These are phyloP conservation scores for Acanthamoeba culbertsoni DNA, from an alignment of 208 protist species.

Conservation along the genomic window DNA sequence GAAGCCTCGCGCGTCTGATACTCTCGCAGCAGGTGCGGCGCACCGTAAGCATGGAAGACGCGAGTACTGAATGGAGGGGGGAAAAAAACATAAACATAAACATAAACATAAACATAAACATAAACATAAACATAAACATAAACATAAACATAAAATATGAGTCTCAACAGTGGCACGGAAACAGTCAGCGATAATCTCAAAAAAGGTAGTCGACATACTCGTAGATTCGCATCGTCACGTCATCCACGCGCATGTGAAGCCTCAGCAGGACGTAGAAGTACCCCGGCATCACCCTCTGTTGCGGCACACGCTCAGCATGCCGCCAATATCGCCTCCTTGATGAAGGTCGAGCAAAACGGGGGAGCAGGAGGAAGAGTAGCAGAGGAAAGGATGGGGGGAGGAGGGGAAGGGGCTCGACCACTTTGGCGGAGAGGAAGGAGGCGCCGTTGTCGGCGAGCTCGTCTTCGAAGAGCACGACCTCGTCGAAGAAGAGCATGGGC, in stretches of 20 bases:
- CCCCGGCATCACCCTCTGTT: constrained; percentile 42
- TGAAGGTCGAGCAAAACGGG: too few relatives aligned
- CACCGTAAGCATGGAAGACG: neutral
- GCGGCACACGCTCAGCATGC: neutral
- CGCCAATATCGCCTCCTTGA: neutral
- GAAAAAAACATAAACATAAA: neutral
- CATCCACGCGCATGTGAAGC: constrained; percentile 26
- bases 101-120: neutral
- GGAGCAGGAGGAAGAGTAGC: too few relatives aligned
- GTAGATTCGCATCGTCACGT: neutral
- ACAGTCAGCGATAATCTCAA: too few relatives aligned
- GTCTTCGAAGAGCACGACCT: constrained; percentile 46
- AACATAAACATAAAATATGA: too few relatives aligned
- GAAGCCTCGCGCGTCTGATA: neutral
- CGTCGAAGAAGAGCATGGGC: constrained; percentile 32
- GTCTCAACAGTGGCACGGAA: too few relatives aligned
- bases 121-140: too few relatives aligned
- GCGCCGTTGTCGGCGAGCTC: constrained; percentile 43
- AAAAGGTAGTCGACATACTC: neutral
- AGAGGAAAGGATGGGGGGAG: neutral
- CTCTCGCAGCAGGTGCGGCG: neutral
- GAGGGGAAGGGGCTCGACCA: neutral
- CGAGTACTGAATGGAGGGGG: neutral
- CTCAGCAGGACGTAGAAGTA: neutral
- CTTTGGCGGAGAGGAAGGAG: neutral